Evolutionary conservation across 768 basidiomycete genomes (phyloP), one percentile per base, ranked within the genome.

Genomic region (Crepidotus variabilis): DNA sequence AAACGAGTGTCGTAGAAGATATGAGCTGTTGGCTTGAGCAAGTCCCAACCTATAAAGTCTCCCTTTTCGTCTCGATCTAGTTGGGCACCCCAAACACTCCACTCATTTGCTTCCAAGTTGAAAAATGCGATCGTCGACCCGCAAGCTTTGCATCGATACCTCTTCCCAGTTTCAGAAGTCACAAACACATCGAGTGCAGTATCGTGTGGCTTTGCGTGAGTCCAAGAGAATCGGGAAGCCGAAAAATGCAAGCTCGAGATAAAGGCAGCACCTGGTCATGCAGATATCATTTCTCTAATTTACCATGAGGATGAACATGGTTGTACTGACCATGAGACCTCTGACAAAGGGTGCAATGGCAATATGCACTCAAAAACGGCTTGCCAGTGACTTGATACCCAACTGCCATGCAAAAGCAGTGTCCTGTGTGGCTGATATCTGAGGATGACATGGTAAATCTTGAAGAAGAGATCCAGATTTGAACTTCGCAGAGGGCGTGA

Each of bases 301-400:
- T 3, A 43, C 5, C 5, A 20, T 43, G 5, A 47, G 23, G 39
- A 51, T 47, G 21, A 23, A 20, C 13, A 43, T 11, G 22, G 6
- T 21, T 45, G 23, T 34, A 36, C 46, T 50, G 39, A 61, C 85
- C 82, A 60, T 71, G 81, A 51, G 87, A 65, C 39, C 79, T 72
- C 67, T 88, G 87, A 62, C 88, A 90, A n/a, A 78, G 66, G 2
- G 83, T 83, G 63, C 88, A 90, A 63, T 89, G 88, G 59, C 85
- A 88, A 62, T 82, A 88, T 5, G 82, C 85, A 59, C 80, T 81
- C 33, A 82, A 69, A 2, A 80, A 60, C 0, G 86, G 84, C 33
- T 64, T 67, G 1, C 80, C 81, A 10, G 66, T 67, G 1, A 84
- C 72, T 48, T 72, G 57, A 58, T 82, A 88, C 0, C 79, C 67